Percentiles rank a stretch among this genome's conserved stretches.
These are phyloP conservation scores for Fraxinus xanthoxyloides DNA, from an alignment of 305 asterid species.

Conservation along the genomic window DNA sequence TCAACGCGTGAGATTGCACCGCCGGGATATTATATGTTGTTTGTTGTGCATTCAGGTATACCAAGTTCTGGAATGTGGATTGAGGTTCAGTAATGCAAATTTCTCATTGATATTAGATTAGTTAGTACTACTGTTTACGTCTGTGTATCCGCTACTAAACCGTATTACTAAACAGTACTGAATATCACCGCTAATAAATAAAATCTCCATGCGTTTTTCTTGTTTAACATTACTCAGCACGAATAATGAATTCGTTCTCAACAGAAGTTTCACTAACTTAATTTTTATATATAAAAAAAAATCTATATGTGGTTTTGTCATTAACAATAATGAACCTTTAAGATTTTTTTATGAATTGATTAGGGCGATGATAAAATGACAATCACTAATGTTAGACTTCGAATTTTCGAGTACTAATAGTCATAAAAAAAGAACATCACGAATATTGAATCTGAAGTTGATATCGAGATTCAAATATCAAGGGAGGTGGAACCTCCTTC, in stretches of 20 bases:
- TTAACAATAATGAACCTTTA: background rate
- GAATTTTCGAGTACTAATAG: background rate
- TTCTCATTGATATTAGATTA: background rate
- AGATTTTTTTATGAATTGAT: too few species aligned
- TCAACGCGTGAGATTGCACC: constrained; percentile 60
- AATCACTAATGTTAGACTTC: background rate
- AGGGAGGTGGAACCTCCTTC: background rate
- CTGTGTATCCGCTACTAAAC: background rate
- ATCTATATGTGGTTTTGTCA: too few species aligned
- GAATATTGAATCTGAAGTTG: too few species aligned
- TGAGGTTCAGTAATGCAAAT: constrained; percentile 27
- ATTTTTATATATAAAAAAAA: too few species aligned
- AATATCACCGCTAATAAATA: background rate
- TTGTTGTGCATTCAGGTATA: constrained; percentile 47
- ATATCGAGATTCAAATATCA: background rate
- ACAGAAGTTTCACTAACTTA: background rate
- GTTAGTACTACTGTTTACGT: background rate
- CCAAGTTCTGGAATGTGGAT: constrained; percentile 66
- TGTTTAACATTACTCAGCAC: background rate
- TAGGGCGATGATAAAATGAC: too few species aligned
- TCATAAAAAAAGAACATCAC: background rate
- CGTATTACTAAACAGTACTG: background rate
- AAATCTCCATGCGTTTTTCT: background rate
- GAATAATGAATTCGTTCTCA: background rate
- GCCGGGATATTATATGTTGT: constrained; percentile 62